Conservation (phyloP, 192 early-diverging fungal species). For the Gamsiella multidivaricata region DNA sequence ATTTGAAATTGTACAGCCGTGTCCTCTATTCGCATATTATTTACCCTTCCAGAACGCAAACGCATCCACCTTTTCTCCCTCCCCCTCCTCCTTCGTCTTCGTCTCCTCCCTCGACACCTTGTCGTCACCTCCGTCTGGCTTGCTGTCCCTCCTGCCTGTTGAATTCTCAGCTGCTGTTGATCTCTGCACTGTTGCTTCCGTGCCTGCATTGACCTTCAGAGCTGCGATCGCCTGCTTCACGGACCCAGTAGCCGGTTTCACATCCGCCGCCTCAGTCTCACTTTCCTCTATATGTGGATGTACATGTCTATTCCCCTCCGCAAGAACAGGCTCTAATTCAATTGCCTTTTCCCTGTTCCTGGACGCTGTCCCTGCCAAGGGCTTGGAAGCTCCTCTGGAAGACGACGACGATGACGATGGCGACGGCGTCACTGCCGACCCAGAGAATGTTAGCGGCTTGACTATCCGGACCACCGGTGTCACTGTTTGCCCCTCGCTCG, state of each 20-base stretch:
- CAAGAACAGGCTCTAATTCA: no score
- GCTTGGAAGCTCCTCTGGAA: neutral
- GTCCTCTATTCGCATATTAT: slow-evolving; percentile 9
- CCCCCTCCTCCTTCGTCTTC: neutral
- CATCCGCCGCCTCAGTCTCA: slow-evolving; percentile 15
- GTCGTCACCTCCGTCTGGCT: slow-evolving; percentile 8
- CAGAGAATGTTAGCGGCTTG: slow-evolving; percentile 27
- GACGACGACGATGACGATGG: neutral
- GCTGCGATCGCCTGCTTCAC: slow-evolving; percentile 19
- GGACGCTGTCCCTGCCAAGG: neutral
- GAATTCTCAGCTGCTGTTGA: neutral
- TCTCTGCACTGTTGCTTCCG: neutral
- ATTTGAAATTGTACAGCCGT: no score
- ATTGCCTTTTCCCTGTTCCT: neutral
- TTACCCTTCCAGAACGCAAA: slow-evolving; percentile 57
- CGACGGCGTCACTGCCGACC: neutral
- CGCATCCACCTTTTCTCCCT: slow-evolving; percentile 42
- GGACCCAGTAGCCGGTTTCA: slow-evolving; percentile 22
- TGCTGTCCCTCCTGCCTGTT: no score
- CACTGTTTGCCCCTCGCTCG: neutral
- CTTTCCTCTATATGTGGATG: no score
- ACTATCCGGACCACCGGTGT: slow-evolving; percentile 22
- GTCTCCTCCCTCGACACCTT: neutral
- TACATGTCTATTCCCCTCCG: no score
- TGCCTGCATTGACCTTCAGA: slow-evolving; percentile 14